Evolutionary conservation across 2,329 filamentous ascomycete species (phyloP), one percentile per base, ranked within the genome.

Genomic region (Aspergillus fischeri): DNA sequence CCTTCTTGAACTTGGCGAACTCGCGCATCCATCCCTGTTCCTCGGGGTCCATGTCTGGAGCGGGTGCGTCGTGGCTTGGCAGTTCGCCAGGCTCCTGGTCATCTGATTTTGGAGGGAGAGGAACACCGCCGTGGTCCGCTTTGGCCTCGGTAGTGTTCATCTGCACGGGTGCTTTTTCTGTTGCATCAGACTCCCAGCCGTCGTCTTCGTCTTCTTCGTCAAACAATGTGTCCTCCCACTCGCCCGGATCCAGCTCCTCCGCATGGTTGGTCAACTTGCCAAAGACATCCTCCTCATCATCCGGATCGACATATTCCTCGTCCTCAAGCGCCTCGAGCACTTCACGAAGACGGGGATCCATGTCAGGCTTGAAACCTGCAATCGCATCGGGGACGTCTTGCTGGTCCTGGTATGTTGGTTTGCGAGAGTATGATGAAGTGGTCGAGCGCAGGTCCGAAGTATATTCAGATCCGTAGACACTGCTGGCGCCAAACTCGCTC

Each of bases 171-270:
- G 88, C 87, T 79, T 89, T 96, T 71, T 88, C 91, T 0, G 94
- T 99, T 65, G 86, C 88, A 73, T 99, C 94, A 7, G 92, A 95
- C 75, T 97, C 92, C 92, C 92, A 99, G 5, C 93, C 94, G 1
- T 89, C 89, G 53, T 93, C 91, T 4, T 88, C 86, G 4, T 83
- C 81, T 7, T 70, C 70, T 14, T 71, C 56, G 50, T 78, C 75
- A 58, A 82, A 83, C 1, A 75, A 69, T 9, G 80, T 78, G 56
- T 84, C 84, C 45, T 94, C 88, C 72, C 93, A 97, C 60, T 95
- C 91, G 49, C 86, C 83, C 32, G 86, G 80, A n/a, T 91, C 87
- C 20, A 95, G 77, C 73, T 96, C 92, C 60, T 77, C 74, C n/a
- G 70, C 73, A 32, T 83, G 89, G 86, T 67, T 83, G 79, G 21